phyloP scores from a whole-genome alignment of 495 filamentous ascomycete species.

The Tuber magnatum region DNA sequence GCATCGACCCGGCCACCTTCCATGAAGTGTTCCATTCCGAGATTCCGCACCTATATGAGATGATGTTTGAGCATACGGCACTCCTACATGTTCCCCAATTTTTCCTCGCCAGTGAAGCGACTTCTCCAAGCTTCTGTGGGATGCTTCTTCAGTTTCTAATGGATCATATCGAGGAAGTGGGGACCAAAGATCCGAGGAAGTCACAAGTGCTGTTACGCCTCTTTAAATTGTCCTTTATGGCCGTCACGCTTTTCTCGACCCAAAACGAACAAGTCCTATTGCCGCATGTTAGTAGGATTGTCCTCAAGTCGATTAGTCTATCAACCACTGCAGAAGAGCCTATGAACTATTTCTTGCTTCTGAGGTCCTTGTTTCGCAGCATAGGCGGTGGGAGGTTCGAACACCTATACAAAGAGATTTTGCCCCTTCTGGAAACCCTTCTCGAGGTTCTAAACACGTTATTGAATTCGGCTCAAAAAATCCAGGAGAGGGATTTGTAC shows the following conservation, averaged over 20 bases:
- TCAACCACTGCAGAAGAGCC: slow-evolving; percentile 93
- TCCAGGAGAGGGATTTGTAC: slow-evolving; percentile 85
- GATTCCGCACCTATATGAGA: slow-evolving; percentile 90
- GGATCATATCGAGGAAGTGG: slow-evolving; percentile 90
- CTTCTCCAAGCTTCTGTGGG: slow-evolving; percentile 91
- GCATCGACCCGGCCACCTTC: slow-evolving; percentile 96
- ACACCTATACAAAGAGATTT: slow-evolving; percentile 93
- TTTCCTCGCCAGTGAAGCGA: slow-evolving; percentile 94
- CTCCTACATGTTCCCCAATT: slow-evolving; percentile 95
- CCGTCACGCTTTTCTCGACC: slow-evolving; percentile 85
- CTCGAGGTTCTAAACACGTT: slow-evolving; percentile 95
- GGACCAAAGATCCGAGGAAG: slow-evolving; percentile 79
- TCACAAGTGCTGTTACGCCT: slow-evolving; percentile 86
- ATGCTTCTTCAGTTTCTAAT: slow-evolving; percentile 97
- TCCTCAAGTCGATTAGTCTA: slow-evolving; percentile 90
- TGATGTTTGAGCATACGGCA: slow-evolving; percentile 94
- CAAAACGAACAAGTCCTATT: slow-evolving; percentile 94
- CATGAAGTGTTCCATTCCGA: slow-evolving; percentile 97
- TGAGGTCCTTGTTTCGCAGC: slow-evolving; percentile 86
- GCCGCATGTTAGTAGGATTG: slow-evolving; percentile 91
- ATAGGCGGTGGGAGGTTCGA: slow-evolving; percentile 97
- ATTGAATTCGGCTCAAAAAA: slow-evolving; percentile 77
- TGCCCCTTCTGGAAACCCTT: slow-evolving; percentile 92
- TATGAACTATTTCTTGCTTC: slow-evolving; percentile 95
- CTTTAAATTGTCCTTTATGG: slow-evolving; percentile 99